Conservation (phyloP, 73 alveolate genomes). For the Paramecium sonneborni region DNA sequence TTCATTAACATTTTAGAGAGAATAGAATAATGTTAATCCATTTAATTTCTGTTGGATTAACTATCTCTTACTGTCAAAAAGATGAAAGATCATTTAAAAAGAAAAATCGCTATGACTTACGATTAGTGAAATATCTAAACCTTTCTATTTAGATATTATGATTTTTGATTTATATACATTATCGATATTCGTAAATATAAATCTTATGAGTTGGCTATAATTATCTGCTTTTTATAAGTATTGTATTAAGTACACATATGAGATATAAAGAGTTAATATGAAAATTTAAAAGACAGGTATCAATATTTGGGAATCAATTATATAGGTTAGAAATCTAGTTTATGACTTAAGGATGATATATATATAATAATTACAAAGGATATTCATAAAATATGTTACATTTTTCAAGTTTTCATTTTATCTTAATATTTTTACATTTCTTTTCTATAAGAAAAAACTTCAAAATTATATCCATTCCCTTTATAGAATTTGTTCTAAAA, state of each 20-base stretch:
- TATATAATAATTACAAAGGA: neutral
- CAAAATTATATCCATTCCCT: conserved; percentile 92
- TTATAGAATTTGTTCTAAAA: conserved; percentile 95
- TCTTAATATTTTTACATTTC: conserved; percentile 53
- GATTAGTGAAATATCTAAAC: neutral
- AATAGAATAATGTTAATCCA: neutral
- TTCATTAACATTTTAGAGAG: neutral
- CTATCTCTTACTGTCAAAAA: neutral
- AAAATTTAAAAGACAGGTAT: too few species aligned
- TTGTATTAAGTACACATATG: too few species aligned
- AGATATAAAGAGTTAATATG: too few species aligned
- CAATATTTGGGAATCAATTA: neutral
- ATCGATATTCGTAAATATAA: neutral
- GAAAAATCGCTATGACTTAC: neutral
- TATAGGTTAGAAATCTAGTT: neutral
- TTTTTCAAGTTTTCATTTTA: neutral
- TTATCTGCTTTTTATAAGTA: neutral
- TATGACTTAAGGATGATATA: too few species aligned
- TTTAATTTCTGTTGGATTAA: neutral
- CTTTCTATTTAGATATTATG: neutral
- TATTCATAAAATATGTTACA: neutral
- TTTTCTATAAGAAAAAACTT: conserved; percentile 85
- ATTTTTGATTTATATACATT: neutral
- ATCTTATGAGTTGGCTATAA: neutral
- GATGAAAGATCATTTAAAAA: neutral